Base-by-base conservation (phyloP, 208 protist genomes). In the Jaenimonas drosophilae region DNA sequence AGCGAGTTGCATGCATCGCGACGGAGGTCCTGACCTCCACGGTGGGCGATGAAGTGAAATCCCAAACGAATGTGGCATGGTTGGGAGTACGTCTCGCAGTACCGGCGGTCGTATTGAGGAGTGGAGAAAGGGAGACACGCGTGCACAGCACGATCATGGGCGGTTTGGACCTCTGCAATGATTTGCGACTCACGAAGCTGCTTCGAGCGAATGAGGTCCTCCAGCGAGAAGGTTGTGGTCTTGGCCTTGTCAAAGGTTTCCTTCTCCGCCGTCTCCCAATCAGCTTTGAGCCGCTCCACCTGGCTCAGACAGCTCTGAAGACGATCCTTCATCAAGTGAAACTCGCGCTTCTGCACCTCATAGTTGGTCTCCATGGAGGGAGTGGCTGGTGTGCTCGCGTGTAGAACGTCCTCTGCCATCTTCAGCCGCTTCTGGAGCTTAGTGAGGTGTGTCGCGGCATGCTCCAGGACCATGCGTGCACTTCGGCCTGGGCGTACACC, bases 101-200 rank as follows among this genome's bases (percentile, higher is more conserved):
- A 63, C 43, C 77, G 72, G 37, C 86, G 86, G 59, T 73, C 73
- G 61, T 83, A 94, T 71, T 94, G 86, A 23, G 86, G 86, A 12
- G 73, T 49, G 45, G 73, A 67, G 53, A 90, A 90, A 17, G 76
- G 72, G 26, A 94, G 62, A 30, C 76, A 85, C 17, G 76, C 61
- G 52, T 88, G 69, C 23, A 88, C 62, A 9, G 62, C 38, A 32
- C 66, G 59, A 41, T 94, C 78, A 50, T 88, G 76, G 19, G 84
- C 45, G 14, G 29, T 45, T 44, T 81, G 77, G 31, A 64, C 81
- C 49, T 76, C 64, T 41, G 76, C 72, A 27, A 88, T 72, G 2
- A 88, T 50, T 54, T 76, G 73, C 29, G 31, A 54, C 64, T 88
- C 86, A 32, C 61, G 65, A 34, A 87, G 43, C 3, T 42, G 66